These are phyloP conservation scores for Aristolochia californica DNA, from an alignment of 164 flowering plant genomes.

Conservation along the genomic window DNA sequence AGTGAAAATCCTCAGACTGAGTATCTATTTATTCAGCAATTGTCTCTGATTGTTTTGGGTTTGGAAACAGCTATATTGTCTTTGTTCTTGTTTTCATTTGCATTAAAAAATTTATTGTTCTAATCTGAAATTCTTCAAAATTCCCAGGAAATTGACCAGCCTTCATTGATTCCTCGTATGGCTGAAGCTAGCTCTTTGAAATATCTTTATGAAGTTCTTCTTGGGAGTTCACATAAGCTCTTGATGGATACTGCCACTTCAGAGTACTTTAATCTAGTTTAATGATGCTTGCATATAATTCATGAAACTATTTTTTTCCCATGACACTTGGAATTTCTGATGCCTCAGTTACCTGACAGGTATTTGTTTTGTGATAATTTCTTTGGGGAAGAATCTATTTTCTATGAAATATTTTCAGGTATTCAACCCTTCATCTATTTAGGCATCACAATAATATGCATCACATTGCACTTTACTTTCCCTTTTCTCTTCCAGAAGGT, in stretches of 20 bases:
- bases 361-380: slow-evolving; percentile 91
- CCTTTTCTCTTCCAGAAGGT: no score
- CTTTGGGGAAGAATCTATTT: slow-evolving; percentile 88
- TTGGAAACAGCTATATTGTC: no score
- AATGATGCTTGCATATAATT: slow-evolving; percentile 9
- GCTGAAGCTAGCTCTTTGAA: slow-evolving; percentile 92
- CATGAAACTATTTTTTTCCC: slow-evolving; percentile 2
- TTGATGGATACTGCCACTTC: slow-evolving; percentile 98
- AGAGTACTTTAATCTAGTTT: slow-evolving; percentile 58
- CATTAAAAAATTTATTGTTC: neutral
- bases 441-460: neutral
- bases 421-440: neutral
- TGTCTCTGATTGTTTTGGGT: no score
- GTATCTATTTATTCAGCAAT: no score
- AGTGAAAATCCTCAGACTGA: no score
- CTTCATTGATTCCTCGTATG: slow-evolving; percentile 95
- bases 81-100: neutral
- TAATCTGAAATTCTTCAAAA: neutral
- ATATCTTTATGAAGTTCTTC: slow-evolving; percentile 95
- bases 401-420: slow-evolving; percentile 94
- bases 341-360: slow-evolving; percentile 28
- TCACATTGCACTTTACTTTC: no score
- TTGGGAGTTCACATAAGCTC: slow-evolving; percentile 93
- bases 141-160: slow-evolving; percentile 88
- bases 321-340: slow-evolving; percentile 1